phyloP scores from a whole-genome alignment of 139 green algal species.

The Coelastrella sp. region DNA sequence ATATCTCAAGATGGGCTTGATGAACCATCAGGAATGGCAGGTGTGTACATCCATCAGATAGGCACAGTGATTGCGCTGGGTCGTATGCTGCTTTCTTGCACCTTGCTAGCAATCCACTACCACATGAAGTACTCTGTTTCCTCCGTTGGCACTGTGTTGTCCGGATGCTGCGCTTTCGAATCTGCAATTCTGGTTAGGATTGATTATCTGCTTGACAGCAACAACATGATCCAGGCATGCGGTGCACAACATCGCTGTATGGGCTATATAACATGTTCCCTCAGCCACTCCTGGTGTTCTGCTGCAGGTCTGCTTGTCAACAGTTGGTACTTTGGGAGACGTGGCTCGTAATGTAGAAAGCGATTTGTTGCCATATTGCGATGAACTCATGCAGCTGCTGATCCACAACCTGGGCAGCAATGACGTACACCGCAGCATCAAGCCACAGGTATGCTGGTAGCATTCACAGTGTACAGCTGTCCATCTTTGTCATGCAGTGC shows the following conservation, averaged over 20 bases:
- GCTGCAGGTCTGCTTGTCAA: conserved; percentile 84
- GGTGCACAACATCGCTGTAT: too few species aligned
- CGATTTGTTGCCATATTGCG: conserved; percentile 84
- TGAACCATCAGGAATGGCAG: conserved; percentile 88
- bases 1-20: conserved; percentile 87
- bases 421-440: conserved; percentile 93
- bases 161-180: too few species aligned
- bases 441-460: conserved; percentile 74
- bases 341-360: conserved; percentile 87
- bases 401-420: conserved; percentile 70
- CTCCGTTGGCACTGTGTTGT: too few species aligned
- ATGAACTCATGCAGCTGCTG: conserved; percentile 84
- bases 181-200: too few species aligned
- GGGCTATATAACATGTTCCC: background rate
- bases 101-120: too few species aligned
- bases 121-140: too few species aligned
- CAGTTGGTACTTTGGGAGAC: conserved; percentile 94
- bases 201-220: too few species aligned
- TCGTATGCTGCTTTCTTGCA: too few species aligned
- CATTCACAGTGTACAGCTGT: too few species aligned
- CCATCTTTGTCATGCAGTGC: too few species aligned
- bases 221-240: too few species aligned
- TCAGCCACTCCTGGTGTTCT: background rate
- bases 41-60: conserved; percentile 31
- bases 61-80: too few species aligned